phyloP scores from a whole-genome alignment of 169 alveolate species.

The Cryptosporidium bovis region DNA sequence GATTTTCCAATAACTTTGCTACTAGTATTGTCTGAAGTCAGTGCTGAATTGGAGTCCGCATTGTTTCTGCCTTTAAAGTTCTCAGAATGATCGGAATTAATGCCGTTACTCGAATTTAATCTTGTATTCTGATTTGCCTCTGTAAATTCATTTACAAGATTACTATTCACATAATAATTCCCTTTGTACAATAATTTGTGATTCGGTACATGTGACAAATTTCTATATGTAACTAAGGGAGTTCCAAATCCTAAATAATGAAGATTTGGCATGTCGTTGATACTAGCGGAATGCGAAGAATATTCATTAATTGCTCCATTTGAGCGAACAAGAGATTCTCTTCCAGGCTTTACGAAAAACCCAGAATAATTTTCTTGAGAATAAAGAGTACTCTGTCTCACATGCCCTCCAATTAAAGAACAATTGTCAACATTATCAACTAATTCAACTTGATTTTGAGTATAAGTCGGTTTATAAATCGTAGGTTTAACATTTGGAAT shows the following conservation, averaged over 20 bases:
- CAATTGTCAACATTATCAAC: neutral
- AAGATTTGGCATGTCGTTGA: neutral
- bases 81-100: neutral
- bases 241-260: conserved; percentile 48
- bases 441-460: conserved; percentile 38
- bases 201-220: conserved; percentile 66
- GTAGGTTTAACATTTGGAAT: conserved; percentile 32
- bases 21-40: neutral
- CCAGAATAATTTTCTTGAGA: conserved; percentile 15
- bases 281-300: neutral
- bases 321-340: conserved; percentile 1
- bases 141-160: conserved; percentile 2
- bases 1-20: neutral
- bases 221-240: conserved; percentile 38
- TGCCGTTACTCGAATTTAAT: conserved; percentile 44
- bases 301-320: neutral
- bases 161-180: neutral
- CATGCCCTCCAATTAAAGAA: neutral
- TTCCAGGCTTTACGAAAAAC: neutral
- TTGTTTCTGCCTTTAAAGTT: conserved; percentile 1
- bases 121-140: conserved; percentile 33
- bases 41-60: conserved; percentile 7
- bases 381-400: conserved; percentile 18
- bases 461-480: conserved; percentile 24
- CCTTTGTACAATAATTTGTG: neutral